Evolutionary conservation across 2,329 filamentous ascomycete genomes (phyloP), one percentile per base, ranked within the genome.

Genomic region (Exophiala lecanii-corni): DNA sequence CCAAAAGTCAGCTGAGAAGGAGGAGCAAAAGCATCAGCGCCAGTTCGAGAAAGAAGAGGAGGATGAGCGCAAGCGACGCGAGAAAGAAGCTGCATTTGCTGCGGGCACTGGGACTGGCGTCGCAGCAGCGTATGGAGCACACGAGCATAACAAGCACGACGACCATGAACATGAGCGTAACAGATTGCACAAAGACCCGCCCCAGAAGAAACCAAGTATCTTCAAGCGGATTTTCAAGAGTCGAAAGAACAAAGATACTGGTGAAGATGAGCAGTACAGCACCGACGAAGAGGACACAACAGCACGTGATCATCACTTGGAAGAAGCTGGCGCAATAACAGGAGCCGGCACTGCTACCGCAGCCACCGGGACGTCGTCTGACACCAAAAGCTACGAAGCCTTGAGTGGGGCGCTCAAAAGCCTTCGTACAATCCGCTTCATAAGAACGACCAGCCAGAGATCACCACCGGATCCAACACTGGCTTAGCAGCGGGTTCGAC

Each of bases 221-320:
- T 36, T 56, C 37, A 53, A 51, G 36, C 47, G 54, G n/a, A 53
- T 56, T 32, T 53, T 56, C 44, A 49, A 46, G 39, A 41, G 47
- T n/a, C 47, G 52, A 40, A 53, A 51, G 50, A 56, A 55, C 48
- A 55, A 56, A 42, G 50, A 55, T 19, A 55, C 51, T 2, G 54
- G 54, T 13, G 50, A 46, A 16, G 49, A 52, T 3, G 53, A 55
- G 32, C 51, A 56, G 12, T 53, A 56, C 45, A 48, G 45, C 17
- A 45, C 50, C 4, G 47, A 56, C 23, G 54, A 53, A 15, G 45
- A 53, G 12, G 50, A 56, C 9, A 31, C 34, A 13, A 31, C 30
- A 13, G 39, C 48, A 36, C 23, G 23, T 13, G 19, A 41, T 38
- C 31, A 30, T 13, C 38, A 43, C 25, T 10, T 20, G 7, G 44